Conservation (phyloP, 768 basidiomycete species). For the Mycena belliarum region DNA sequence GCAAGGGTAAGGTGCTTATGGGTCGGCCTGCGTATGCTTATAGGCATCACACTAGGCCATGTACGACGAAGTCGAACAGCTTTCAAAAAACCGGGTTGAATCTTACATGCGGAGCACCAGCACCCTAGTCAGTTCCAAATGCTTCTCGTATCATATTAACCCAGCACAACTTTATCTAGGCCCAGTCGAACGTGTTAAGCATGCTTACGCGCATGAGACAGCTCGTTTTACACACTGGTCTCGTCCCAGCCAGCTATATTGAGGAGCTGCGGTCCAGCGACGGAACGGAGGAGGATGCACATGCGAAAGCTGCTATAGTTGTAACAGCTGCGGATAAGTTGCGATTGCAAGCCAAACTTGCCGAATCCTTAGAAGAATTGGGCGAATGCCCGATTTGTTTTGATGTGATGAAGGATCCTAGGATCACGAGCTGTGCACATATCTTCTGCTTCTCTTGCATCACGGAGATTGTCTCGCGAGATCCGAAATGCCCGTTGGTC, state of each 20-base stretch:
- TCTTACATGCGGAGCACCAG: slow-evolving; percentile 48
- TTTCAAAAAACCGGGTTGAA: slow-evolving; percentile 65
- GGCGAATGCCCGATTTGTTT: slow-evolving; percentile 86
- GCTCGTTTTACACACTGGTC: slow-evolving; percentile 74
- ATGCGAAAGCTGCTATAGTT: slow-evolving; percentile 30
- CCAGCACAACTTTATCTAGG: slow-evolving; percentile 37
- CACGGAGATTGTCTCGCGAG: slow-evolving; percentile 64
- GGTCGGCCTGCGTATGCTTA: no score
- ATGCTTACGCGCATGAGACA: slow-evolving; percentile 89
- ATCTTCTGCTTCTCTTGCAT: slow-evolving; percentile 75
- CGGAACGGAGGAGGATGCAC: slow-evolving; percentile 31
- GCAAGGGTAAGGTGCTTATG: slow-evolving; percentile 49
- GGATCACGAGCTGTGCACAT: slow-evolving; percentile 76
- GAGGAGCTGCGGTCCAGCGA: slow-evolving; percentile 55
- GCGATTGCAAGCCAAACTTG: slow-evolving; percentile 58
- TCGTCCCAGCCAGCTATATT: slow-evolving; percentile 72
- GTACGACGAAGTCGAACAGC: slow-evolving; percentile 68
- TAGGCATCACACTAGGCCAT: no score
- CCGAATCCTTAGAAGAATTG: slow-evolving; percentile 72
- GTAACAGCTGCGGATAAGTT: slow-evolving; percentile 56
- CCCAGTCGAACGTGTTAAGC: slow-evolving; percentile 69
- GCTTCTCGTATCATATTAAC: background rate
- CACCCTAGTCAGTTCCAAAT: slow-evolving; percentile 39
- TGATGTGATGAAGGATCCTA: slow-evolving; percentile 55
- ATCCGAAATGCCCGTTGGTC: slow-evolving; percentile 85